Conservation (phyloP, 306 rosid species). For the Cicer bijugum region DNA sequence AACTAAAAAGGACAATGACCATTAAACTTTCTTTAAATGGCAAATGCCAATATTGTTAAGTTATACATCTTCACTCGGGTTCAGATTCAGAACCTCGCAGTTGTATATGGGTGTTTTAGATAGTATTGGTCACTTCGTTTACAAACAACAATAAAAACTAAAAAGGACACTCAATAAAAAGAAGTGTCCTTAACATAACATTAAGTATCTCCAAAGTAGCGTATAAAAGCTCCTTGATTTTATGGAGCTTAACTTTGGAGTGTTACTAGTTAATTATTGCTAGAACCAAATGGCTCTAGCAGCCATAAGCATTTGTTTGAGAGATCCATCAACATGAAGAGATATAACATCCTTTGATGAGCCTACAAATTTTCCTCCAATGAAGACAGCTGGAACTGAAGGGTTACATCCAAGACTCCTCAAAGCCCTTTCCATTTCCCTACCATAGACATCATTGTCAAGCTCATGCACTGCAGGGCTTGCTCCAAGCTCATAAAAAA, state of each 20-base stretch:
- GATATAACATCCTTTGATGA: slow-evolving; percentile 91
- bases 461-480: slow-evolving; percentile 95
- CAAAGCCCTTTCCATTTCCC: slow-evolving; percentile 87
- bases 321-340: slow-evolving; percentile 91
- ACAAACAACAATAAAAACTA: too few species aligned
- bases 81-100: too few species aligned
- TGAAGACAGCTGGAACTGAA: slow-evolving; percentile 95
- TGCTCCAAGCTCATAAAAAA: slow-evolving; percentile 90
- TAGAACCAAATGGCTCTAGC: slow-evolving; percentile 98
- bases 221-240: slow-evolving; percentile 37
- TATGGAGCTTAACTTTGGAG: slow-evolving; percentile 26
- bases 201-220: not conserved
- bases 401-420: slow-evolving; percentile 87
- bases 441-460: slow-evolving; percentile 74
- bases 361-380: slow-evolving; percentile 89
- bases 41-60: too few species aligned
- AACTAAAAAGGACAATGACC: too few species aligned
- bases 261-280: not conserved
- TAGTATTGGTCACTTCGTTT: too few species aligned
- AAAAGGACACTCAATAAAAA: slow-evolving; percentile 55
- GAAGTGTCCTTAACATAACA: slow-evolving; percentile 43
- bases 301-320: slow-evolving; percentile 90
- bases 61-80: too few species aligned
- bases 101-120: too few species aligned
- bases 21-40: too few species aligned